Percentiles rank a stretch among this genome's conserved stretches.
Evolutionary conservation across 2,329 filamentous ascomycete genomes (phyloP).

Genomic region (Pyrenochaeta sp.): DNA sequence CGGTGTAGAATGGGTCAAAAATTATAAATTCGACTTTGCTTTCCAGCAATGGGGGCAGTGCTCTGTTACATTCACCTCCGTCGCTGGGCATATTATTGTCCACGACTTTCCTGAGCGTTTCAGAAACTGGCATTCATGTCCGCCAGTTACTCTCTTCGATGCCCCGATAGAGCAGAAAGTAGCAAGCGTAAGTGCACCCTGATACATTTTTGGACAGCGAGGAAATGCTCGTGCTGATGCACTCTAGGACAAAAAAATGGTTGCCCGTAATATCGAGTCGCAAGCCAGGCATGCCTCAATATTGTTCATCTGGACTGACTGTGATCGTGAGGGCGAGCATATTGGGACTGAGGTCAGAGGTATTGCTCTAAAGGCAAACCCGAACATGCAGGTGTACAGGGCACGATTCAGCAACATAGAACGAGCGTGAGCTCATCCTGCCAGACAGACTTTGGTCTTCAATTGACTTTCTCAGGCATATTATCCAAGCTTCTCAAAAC

Average conservation of each 20-base stretch:
- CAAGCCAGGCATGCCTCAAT: constrained; percentile 76
- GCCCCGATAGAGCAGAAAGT: constrained; percentile 76
- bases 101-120: constrained; percentile 78
- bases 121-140: constrained; percentile 81
- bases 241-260: constrained; percentile 73
- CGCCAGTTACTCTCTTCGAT: constrained; percentile 80
- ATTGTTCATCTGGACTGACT: constrained; percentile 98
- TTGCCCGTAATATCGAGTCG: constrained; percentile 83
- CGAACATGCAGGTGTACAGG: constrained; percentile 77
- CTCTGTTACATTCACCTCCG: constrained; percentile 90
- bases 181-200: constrained; percentile 41
- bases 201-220: background rate
- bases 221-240: constrained; percentile 16
- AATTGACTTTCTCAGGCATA: constrained; percentile 66
- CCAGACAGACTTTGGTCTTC: background rate
- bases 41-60: constrained; percentile 86
- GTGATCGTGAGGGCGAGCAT: constrained; percentile 95
- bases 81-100: constrained; percentile 85
- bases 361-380: constrained; percentile 78
- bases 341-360: constrained; percentile 91
- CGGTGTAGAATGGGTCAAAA: constrained; percentile 83
- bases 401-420: constrained; percentile 97
- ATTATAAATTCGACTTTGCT: constrained; percentile 89
- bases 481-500: constrained; percentile 80
- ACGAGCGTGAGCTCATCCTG: constrained; percentile 68